phyloP scores from a whole-genome alignment of 176 grass and related monocot species.

The Chloris gayana region DNA sequence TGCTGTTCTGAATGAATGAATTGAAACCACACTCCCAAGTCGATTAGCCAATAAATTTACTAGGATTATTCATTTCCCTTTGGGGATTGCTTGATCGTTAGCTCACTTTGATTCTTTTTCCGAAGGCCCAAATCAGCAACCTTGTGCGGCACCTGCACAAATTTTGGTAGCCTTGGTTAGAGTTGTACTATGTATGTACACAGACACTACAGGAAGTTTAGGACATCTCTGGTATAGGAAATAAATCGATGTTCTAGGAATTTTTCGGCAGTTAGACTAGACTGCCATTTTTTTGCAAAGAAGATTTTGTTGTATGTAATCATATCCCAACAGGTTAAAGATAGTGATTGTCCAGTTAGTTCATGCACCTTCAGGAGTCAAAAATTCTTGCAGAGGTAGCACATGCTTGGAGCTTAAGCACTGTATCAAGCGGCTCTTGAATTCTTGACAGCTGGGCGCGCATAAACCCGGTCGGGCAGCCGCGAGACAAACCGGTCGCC shows the following conservation, averaged over 20 bases:
- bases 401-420: not conserved
- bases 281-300: slow-evolving; percentile 1
- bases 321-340: not conserved
- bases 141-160: slow-evolving; percentile 5
- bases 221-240: not conserved
- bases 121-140: slow-evolving; percentile 14
- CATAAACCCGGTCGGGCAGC: slow-evolving; percentile 39
- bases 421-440: not conserved
- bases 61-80: not conserved
- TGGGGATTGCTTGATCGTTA: not conserved
- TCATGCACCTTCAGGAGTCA: not conserved
- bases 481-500: slow-evolving; percentile 28
- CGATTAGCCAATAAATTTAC: not conserved
- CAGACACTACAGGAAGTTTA: not conserved
- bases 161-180: not conserved
- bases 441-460: slow-evolving; percentile 22
- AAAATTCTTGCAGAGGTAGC: not conserved
- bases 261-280: slow-evolving; percentile 27
- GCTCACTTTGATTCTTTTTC: slow-evolving; percentile 3
- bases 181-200: no score
- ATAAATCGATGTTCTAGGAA: not conserved
- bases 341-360: slow-evolving; percentile 2
- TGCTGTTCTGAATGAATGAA: slow-evolving; percentile 32
- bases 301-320: slow-evolving; percentile 5
- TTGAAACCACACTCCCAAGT: not conserved